Percentiles rank a stretch among this genome's conserved stretches.
Conservation (phyloP, 139 green algal species). For the Penium margaritaceum region DNA sequence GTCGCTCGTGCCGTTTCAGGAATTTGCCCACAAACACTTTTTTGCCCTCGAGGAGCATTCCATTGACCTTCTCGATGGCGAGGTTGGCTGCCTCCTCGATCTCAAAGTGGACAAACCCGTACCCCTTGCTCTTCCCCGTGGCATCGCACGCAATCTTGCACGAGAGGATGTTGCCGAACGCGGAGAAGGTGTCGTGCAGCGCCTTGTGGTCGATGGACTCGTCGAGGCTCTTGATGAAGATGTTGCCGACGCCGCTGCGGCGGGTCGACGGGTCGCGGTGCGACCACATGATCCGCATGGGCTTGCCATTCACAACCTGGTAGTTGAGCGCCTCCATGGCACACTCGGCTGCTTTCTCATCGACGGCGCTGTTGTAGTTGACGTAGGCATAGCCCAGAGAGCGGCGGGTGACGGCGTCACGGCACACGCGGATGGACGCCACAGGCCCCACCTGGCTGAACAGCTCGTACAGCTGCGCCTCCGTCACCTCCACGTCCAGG, state of each 20-base stretch:
- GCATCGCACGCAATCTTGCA: slow-evolving; percentile 51
- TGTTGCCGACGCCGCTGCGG: slow-evolving; percentile 54
- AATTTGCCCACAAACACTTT: slow-evolving; percentile 55
- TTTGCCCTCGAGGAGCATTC: slow-evolving; percentile 54
- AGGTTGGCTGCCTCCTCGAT: slow-evolving; percentile 50
- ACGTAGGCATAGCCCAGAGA: slow-evolving; percentile 60
- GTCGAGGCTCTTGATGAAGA: slow-evolving; percentile 64
- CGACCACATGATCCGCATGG: slow-evolving; percentile 56
- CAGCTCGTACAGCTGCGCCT: slow-evolving; percentile 59
- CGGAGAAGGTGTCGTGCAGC: slow-evolving; percentile 55
- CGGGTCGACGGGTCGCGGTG: slow-evolving; percentile 48
- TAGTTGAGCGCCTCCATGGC: slow-evolving; percentile 87
- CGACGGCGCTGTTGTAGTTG: slow-evolving; percentile 51
- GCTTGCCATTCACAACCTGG: slow-evolving; percentile 67
- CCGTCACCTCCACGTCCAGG: slow-evolving; percentile 49
- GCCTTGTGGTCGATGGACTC: slow-evolving; percentile 59
- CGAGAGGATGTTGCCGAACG: slow-evolving; percentile 55
- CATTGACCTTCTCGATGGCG: slow-evolving; percentile 61
- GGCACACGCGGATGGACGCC: slow-evolving; percentile 58
- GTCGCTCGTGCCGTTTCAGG: slow-evolving; percentile 44
- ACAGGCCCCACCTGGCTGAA: slow-evolving; percentile 56
- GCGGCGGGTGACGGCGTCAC: slow-evolving; percentile 54
- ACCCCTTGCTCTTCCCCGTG: slow-evolving; percentile 49
- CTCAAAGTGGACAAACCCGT: slow-evolving; percentile 61
- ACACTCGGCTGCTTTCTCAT: slow-evolving; percentile 54